phyloP scores from a whole-genome alignment of 768 basidiomycete species.

The Heimioporus sp. region DNA sequence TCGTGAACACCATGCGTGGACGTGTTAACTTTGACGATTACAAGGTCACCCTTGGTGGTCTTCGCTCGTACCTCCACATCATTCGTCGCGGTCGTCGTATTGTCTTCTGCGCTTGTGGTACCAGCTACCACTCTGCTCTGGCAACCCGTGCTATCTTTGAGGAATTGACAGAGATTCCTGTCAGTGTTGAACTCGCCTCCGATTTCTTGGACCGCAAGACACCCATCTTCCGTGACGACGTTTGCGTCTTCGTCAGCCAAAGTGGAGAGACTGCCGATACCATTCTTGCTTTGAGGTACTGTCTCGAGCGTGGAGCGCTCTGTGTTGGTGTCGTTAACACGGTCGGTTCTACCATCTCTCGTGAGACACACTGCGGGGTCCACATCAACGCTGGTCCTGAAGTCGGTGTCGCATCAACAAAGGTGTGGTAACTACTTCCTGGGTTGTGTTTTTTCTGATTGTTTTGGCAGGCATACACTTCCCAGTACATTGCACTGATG shows the following conservation, averaged over 20 bases:
- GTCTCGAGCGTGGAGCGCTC: slow-evolving; percentile 93
- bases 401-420: slow-evolving; percentile 98
- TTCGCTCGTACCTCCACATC: slow-evolving; percentile 92
- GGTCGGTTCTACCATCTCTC: slow-evolving; percentile 95
- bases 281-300: slow-evolving; percentile 94
- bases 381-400: slow-evolving; percentile 99
- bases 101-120: slow-evolving; percentile 98
- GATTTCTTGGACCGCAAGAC: slow-evolving; percentile 99
- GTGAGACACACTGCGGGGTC: slow-evolving; percentile 98
- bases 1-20: slow-evolving; percentile 99
- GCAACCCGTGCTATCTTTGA: slow-evolving; percentile 98
- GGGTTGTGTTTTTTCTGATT: background rate
- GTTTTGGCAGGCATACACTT: slow-evolving; percentile 80
- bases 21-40: slow-evolving; percentile 97
- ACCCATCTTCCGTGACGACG: slow-evolving; percentile 98
- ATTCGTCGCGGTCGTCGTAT: slow-evolving; percentile 94
- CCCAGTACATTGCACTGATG: slow-evolving; percentile 96
- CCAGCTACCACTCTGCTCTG: slow-evolving; percentile 95
- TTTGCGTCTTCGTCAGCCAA: slow-evolving; percentile 94
- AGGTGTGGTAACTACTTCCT: slow-evolving; percentile 44
- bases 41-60: slow-evolving; percentile 90
- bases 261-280: slow-evolving; percentile 99
- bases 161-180: slow-evolving; percentile 97
- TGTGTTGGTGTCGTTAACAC: slow-evolving; percentile 98
- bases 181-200: slow-evolving; percentile 93